Base-by-base conservation (phyloP, 257 asterid genomes). In the Cynanchum wilfordii region DNA sequence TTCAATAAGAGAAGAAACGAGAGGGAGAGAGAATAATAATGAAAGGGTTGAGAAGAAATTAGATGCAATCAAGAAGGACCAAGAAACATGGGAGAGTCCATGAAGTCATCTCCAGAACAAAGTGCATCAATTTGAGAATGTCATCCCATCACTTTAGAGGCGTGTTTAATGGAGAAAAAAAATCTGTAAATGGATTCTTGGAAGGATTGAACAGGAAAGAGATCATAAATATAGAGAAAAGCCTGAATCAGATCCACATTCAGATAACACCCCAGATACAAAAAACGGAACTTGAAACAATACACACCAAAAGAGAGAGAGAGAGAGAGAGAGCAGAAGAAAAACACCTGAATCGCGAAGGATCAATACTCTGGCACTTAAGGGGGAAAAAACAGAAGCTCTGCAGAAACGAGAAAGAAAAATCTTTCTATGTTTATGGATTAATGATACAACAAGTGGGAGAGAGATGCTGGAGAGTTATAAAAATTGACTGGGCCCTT, bases 31-130 rank as follows among this genome's bases (percentile, higher is more conserved):
- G 22, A 22, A 36, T 7, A 3, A 24, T 7, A 49, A 38, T 29
- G 10, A 24, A 2, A 12, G 60, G 60, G 22, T 54, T 62, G 4
- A 47, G 56, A 30, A 71, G 72, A 60, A 67, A 51, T 24, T 3
- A 38, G 70, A 68, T 38, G 56, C 44, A 69, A 69, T 54, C 76
- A 74, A 42, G 79, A 74, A 42, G 79, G 76, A 73, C 71, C 66
- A 45, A 60, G 70, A 50, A 64, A 73, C 45, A 47, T 7, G 33
- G 45, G n/a, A n/a, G n/a, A 42, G 70, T 33, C 24, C 67, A 75
- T 72, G 30, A 57, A 56, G 58, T 49, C 47, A 59, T 66, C 67
- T 67, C 71, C 60, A 42, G 52, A 27, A 57, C n/a, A 69, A 69
- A 2, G 2, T 24, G 70, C 38, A 66, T 49, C 70, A 58, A 52